A percentile compares a stretch with the other conserved stretches of the same genome.
Evolutionary conservation across 2,329 filamentous ascomycete genomes (phyloP).

Genomic region (Trichoderma sp.): DNA sequence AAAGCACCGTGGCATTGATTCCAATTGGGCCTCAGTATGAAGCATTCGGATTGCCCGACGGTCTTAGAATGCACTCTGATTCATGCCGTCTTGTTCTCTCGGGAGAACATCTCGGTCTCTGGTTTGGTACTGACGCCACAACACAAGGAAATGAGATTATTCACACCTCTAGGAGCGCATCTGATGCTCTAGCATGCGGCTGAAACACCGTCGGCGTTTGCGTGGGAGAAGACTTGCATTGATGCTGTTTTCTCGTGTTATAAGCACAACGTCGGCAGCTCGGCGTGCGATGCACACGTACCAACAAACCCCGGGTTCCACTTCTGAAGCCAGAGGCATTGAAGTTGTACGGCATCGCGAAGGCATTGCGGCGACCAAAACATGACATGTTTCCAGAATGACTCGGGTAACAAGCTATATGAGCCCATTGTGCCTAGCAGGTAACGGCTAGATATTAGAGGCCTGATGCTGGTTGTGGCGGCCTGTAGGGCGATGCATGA

Average conservation of each 20-base stretch:
- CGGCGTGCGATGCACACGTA: neutral
- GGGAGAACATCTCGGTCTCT: neutral
- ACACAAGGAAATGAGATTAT: neutral
- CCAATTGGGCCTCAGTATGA: neutral
- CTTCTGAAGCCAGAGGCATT: neutral
- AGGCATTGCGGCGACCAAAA: neutral
- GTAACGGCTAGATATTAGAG: neutral
- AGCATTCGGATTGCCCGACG: neutral
- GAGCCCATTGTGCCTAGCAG: neutral
- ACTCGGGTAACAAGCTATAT: neutral
- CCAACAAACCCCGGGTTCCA: neutral
- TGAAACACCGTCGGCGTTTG: constrained; percentile 7
- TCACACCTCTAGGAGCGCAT: neutral
- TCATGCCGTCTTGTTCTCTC: neutral
- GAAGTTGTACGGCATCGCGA: neutral
- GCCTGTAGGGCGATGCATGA: neutral
- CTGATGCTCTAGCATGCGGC: constrained; percentile 8
- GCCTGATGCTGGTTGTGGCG: neutral
- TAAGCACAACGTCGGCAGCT: neutral
- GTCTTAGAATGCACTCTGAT: neutral
- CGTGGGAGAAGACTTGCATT: neutral
- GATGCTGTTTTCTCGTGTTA: neutral
- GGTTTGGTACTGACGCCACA: neutral
- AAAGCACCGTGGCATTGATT: neutral
- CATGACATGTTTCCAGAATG: neutral